Percentiles rank a stretch among this genome's conserved stretches.
These are phyloP conservation scores for Ascochyta fabae DNA, from an alignment of 2,329 filamentous ascomycete species.

Conservation along the genomic window DNA sequence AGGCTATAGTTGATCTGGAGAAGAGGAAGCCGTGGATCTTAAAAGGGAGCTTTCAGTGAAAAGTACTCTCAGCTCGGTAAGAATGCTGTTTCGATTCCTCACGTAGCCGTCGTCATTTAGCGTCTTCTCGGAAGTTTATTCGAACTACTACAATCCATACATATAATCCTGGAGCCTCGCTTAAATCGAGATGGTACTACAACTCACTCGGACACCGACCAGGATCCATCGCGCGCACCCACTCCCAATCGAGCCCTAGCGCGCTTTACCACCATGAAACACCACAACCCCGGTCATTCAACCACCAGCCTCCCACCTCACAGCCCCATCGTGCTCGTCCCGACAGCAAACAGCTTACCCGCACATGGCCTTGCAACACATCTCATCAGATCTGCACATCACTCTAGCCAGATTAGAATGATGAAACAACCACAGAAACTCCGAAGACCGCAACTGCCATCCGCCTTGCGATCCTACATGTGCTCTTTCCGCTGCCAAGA, in stretches of 20 bases:
- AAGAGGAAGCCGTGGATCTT: slow-evolving; percentile 52
- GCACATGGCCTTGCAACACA: neutral
- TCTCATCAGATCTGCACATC: neutral
- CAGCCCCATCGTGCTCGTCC: no score
- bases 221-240: neutral
- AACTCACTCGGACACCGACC: neutral
- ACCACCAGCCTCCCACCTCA: no score
- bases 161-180: neutral
- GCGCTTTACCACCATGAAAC: neutral
- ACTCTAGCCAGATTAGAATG: no score
- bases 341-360: neutral
- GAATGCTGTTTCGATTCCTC: neutral
- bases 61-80: neutral
- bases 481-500: neutral
- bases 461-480: no score
- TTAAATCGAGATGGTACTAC: neutral
- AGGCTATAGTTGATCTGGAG: slow-evolving; percentile 55
- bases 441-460: no score
- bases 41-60: slow-evolving; percentile 39
- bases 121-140: neutral
- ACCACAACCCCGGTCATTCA: neutral
- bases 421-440: no score
- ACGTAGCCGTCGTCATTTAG: neutral
- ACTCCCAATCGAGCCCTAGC: neutral
- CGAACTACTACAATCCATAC: neutral